Base-by-base conservation (phyloP, 2,329 filamentous ascomycete genomes). In the Calonectria multiphialidica region DNA sequence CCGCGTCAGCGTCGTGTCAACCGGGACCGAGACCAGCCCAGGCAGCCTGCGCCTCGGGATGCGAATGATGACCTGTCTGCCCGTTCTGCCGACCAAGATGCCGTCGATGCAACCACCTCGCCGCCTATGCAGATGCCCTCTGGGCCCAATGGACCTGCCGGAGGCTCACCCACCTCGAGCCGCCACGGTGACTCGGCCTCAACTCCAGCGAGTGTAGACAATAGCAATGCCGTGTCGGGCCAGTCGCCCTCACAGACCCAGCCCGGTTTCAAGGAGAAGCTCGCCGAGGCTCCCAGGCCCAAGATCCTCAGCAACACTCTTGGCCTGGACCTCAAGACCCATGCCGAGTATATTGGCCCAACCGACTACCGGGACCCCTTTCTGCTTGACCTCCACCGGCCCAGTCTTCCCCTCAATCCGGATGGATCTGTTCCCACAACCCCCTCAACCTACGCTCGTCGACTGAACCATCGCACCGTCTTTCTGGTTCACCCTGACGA, bases 291-390 rank as follows among this genome's bases (percentile, higher is more conserved):
- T 44, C 75, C 81, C 55, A 75, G 77, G 0, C 79, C 79, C 16
- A 73, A 73, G 15, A 80, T 84, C 21, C 81, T 87, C 5, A 82
- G 81, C 67, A 82, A 83, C 50, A 87, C 86, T 2, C 81, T 92
- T 49, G 90, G 90, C 47, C 82, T 92, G 44, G 89, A 91, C 76
- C 83, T 88, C 70, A 87, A 88, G 75, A 88, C 89, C 69, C 89
- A 92, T 79, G 90, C 90, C 80, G 88, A 89, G 78, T 90, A 91
- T 77, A 87, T 92, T 68, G 90, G 90, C 23, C 84, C 89, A 68
- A 91, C 89, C 50, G 90, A 89, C 68, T 89, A 90, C 35, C 88
- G 90, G 70, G 90, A 92, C 75, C 87, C 89, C 3, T 84, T 87
- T 40, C 85, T 92, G 25, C 88, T 92, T 61, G 88, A 88, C 49